phyloP scores from a whole-genome alignment of 2,329 filamentous ascomycete species.

The Hirsutella minnesotensis region DNA sequence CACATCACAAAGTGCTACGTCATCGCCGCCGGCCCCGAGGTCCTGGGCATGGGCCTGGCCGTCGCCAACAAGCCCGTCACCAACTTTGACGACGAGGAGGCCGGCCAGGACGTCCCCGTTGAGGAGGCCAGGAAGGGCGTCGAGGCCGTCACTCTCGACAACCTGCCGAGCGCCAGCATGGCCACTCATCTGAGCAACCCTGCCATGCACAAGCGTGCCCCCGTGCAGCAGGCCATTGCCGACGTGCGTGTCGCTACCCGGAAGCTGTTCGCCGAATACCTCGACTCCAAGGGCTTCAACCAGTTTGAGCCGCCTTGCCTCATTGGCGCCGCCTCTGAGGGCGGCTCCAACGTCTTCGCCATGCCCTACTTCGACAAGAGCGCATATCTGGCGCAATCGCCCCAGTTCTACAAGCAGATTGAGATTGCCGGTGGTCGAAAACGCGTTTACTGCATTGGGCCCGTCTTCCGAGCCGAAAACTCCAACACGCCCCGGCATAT shows the following conservation, averaged over 20 bases:
- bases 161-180: slow-evolving; percentile 63
- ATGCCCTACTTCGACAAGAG: slow-evolving; percentile 80
- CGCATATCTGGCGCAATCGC: slow-evolving; percentile 69
- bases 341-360: slow-evolving; percentile 83
- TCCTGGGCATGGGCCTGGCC: slow-evolving; percentile 45
- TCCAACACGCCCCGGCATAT: slow-evolving; percentile 75
- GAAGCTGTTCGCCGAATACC: slow-evolving; percentile 66
- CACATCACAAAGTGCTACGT: slow-evolving; percentile 81
- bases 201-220: slow-evolving; percentile 82
- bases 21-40: slow-evolving; percentile 49
- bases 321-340: slow-evolving; percentile 82
- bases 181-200: slow-evolving; percentile 83
- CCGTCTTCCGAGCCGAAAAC: slow-evolving; percentile 79
- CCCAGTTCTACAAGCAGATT: slow-evolving; percentile 82
- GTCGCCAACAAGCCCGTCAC: slow-evolving; percentile 42
- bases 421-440: slow-evolving; percentile 70
- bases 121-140: slow-evolving; percentile 32
- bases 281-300: slow-evolving; percentile 62
- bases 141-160: slow-evolving; percentile 27
- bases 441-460: slow-evolving; percentile 66
- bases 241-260: slow-evolving; percentile 43
- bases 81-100: slow-evolving; percentile 48
- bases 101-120: slow-evolving; percentile 17
- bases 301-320: slow-evolving; percentile 85
- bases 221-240: slow-evolving; percentile 77